Evolutionary conservation across 768 basidiomycete genomes (phyloP).

Genomic region (Epithele typhae): DNA sequence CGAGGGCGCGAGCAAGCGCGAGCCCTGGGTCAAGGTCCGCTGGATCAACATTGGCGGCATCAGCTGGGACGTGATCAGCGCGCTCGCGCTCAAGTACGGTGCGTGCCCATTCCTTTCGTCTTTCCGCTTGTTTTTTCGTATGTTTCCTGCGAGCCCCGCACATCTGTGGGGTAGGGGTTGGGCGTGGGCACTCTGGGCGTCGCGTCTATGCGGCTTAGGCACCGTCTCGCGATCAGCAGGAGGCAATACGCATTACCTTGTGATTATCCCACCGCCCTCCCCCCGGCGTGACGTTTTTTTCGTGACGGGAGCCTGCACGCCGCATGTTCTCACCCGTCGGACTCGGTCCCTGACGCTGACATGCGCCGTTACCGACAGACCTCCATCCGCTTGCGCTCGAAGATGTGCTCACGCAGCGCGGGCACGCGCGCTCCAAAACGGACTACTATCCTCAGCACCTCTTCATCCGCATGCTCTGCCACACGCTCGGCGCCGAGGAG

Average conservation of each 20-base stretch:
- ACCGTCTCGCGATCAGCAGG: too few relatives aligned
- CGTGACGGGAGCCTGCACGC: too few relatives aligned
- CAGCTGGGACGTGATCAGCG: constrained; percentile 70
- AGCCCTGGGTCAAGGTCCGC: constrained; percentile 63
- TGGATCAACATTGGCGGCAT: constrained; percentile 73
- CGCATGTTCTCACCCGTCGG: neutral
- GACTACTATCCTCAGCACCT: constrained; percentile 71
- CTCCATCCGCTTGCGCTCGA: constrained; percentile 71
- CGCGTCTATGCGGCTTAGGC: too few relatives aligned
- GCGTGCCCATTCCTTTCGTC: constrained; percentile 14
- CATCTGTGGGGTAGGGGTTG: too few relatives aligned
- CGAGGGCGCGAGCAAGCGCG: constrained; percentile 38
- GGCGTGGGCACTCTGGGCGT: too few relatives aligned
- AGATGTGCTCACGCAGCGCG: constrained; percentile 56
- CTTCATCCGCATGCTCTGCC: constrained; percentile 65
- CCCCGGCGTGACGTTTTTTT: too few relatives aligned
- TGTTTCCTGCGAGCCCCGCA: too few relatives aligned
- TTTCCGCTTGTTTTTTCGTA: too few relatives aligned
- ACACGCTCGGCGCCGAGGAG: constrained; percentile 39
- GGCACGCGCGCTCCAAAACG: constrained; percentile 56
- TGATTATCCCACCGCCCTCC: too few relatives aligned
- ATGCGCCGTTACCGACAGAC: constrained; percentile 41
- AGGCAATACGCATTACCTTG: too few relatives aligned
- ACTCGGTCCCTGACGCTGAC: neutral
- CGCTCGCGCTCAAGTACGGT: constrained; percentile 63